Base-by-base conservation (phyloP, 73 alveolate genomes). In the Symbiodinium natans region DNA sequence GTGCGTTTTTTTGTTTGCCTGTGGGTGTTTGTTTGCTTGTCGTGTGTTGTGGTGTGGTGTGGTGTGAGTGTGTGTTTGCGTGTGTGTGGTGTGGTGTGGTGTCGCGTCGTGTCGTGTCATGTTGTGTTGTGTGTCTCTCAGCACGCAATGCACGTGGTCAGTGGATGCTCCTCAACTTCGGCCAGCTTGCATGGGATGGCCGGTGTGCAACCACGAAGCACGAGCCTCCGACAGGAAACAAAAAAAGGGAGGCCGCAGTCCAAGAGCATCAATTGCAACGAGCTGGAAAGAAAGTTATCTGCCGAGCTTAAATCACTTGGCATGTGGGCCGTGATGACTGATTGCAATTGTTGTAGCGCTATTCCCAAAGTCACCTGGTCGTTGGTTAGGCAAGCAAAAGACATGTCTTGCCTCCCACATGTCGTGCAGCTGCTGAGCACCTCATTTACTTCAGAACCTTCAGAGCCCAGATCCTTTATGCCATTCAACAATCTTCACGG, bases 151-250 rank as follows among this genome's bases (percentile, higher is more conserved):
- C 71, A 8, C 15, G 71, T 8, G 31, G n/a, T 11, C 1, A 11
- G 71, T 29, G 1, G 23, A 15, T 23, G 71, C 80, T 41, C 95
- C 95, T 89, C 74, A 17, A 89, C 95, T 41, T 71, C 71, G 41
- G 68, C n/a, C 25, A 75, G 71, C 38, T 68, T 59, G 87, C 95
- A 89, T 17, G 95, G 95, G 48, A 89, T 89, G 87, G 95, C 95
- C 42, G 95, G 74, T 42, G 41, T 27, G 75, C 95, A 89, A 39
- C 95, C 95, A 6, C 86, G 40, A 38, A 89, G 95, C 74, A 89
- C 95, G 46, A 89, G 82, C 95, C 95, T 89, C 38, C 80, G 27
- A 63, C 39, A n/a, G n/a, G n/a, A n/a, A n/a, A n/a, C n/a, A n/a
- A n/a, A n/a, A n/a, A n/a, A n/a, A n/a, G 63, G 17, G 63, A 17